Percentiles rank a stretch among this genome's conserved stretches.
Conservation (phyloP, 306 rosid species). For the Rosa multiflora region DNA sequence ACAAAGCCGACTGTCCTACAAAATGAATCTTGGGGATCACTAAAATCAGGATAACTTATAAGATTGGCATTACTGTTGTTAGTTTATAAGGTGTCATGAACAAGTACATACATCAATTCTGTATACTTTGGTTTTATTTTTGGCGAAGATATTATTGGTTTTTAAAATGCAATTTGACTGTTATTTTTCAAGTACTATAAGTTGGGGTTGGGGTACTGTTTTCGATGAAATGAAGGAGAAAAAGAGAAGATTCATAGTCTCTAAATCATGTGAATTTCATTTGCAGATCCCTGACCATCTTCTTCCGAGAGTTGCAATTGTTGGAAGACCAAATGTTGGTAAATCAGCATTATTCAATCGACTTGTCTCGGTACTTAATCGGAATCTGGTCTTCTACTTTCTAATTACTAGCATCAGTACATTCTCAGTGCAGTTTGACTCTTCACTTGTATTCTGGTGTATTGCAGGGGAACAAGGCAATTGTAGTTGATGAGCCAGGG, state of each 20-base stretch:
- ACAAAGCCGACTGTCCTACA: neutral
- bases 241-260: slow-evolving; percentile 7
- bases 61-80: neutral
- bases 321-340: slow-evolving; percentile 98
- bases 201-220: slow-evolving; percentile 23
- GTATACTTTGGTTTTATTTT: too few species aligned
- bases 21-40: neutral
- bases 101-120: neutral
- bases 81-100: neutral
- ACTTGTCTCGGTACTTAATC: slow-evolving; percentile 76
- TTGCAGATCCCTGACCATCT: slow-evolving; percentile 83
- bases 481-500: slow-evolving; percentile 98
- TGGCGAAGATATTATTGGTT: neutral
- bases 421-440: slow-evolving; percentile 13
- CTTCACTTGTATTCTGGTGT: neutral
- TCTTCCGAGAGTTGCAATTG: slow-evolving; percentile 82
- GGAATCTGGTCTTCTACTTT: slow-evolving; percentile 24
- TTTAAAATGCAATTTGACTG: slow-evolving; percentile 7
- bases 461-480: slow-evolving; percentile 83
- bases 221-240: slow-evolving; percentile 18
- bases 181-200: slow-evolving; percentile 1
- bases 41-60: neutral
- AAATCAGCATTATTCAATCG: slow-evolving; percentile 93
- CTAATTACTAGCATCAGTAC: slow-evolving; percentile 5
- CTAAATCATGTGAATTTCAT: slow-evolving; percentile 33